Evolutionary conservation across 768 basidiomycete genomes (phyloP).

Genomic region (Leucocoprinus sp.): DNA sequence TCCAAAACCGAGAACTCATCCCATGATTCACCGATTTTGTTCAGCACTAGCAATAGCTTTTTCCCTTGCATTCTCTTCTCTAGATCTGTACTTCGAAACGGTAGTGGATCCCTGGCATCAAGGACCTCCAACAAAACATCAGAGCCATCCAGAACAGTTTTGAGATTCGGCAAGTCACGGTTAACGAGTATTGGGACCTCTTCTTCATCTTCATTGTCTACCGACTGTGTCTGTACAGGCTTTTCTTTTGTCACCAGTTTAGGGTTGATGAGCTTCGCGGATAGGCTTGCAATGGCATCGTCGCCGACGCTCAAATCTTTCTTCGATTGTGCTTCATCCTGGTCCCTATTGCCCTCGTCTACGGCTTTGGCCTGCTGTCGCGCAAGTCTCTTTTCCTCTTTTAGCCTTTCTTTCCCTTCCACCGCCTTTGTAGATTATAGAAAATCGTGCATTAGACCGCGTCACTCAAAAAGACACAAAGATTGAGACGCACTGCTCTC

Average conservation of each 20-base stretch:
- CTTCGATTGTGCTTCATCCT: slow-evolving; percentile 21
- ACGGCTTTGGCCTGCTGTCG: slow-evolving; percentile 19
- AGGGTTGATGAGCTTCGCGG: slow-evolving; percentile 30
- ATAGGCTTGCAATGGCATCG: slow-evolving; percentile 39
- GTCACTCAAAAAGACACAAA: neutral
- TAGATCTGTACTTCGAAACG: slow-evolving; percentile 56
- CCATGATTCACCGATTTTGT: slow-evolving; percentile 75
- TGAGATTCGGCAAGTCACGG: slow-evolving; percentile 50
- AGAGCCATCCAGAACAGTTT: slow-evolving; percentile 63
- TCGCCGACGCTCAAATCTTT: slow-evolving; percentile 40
- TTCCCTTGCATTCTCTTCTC: slow-evolving; percentile 42
- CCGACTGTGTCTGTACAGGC: slow-evolving; percentile 19
- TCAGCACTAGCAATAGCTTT: slow-evolving; percentile 59
- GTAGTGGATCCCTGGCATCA: slow-evolving; percentile 76
- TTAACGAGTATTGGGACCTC: slow-evolving; percentile 57
- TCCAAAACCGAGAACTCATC: neutral
- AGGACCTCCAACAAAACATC: slow-evolving; percentile 77
- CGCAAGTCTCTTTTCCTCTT: slow-evolving; percentile 44
- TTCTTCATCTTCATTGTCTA: slow-evolving; percentile 38
- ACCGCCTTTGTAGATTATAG: slow-evolving; percentile 41
- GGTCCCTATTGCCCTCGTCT: too few relatives aligned
- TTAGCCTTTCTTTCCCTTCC: slow-evolving; percentile 66
- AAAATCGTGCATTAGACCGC: neutral
- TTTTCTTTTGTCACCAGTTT: slow-evolving; percentile 25
- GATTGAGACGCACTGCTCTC: slow-evolving; percentile 43